phyloP scores from a whole-genome alignment of 345 rosid genomes.

The Eucalyptus decipiens region DNA sequence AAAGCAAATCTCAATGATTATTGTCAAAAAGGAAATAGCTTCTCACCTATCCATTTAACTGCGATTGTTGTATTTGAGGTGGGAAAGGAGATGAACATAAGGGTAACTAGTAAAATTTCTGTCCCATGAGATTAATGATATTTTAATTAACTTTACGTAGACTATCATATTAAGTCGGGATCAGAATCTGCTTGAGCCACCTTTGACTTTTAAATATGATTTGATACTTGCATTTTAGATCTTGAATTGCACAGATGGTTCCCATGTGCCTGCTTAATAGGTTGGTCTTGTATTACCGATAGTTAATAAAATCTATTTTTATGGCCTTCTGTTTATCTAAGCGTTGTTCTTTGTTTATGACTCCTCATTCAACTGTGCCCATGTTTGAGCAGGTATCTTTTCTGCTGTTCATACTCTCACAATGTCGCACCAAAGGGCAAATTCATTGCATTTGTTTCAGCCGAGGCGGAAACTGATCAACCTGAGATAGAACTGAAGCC shows the following conservation, averaged over 20 bases:
- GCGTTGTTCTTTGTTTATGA: neutral
- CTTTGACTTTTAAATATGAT: neutral
- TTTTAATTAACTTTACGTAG: neutral
- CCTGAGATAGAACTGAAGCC: slow-evolving; percentile 74
- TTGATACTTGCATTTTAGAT: neutral
- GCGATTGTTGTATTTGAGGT: neutral
- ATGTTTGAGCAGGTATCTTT: slow-evolving; percentile 59
- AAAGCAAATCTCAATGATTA: neutral
- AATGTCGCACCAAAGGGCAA: slow-evolving; percentile 97
- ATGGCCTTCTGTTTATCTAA: neutral
- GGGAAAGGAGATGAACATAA: neutral
- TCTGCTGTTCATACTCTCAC: slow-evolving; percentile 94
- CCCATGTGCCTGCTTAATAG: neutral
- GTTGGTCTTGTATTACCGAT: neutral
- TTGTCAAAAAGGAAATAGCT: neutral
- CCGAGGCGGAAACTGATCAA: slow-evolving; percentile 86
- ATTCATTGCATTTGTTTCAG: slow-evolving; percentile 86
- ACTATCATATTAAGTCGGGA: neutral
- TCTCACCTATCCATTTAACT: neutral
- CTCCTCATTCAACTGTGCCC: neutral
- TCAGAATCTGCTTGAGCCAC: neutral
- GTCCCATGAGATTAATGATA: neutral
- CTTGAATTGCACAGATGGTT: neutral
- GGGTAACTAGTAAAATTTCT: neutral
- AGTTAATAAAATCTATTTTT: neutral